These are phyloP conservation scores for Daldinia sp. DNA, from an alignment of 2,329 filamentous ascomycete species.

Conservation along the genomic window DNA sequence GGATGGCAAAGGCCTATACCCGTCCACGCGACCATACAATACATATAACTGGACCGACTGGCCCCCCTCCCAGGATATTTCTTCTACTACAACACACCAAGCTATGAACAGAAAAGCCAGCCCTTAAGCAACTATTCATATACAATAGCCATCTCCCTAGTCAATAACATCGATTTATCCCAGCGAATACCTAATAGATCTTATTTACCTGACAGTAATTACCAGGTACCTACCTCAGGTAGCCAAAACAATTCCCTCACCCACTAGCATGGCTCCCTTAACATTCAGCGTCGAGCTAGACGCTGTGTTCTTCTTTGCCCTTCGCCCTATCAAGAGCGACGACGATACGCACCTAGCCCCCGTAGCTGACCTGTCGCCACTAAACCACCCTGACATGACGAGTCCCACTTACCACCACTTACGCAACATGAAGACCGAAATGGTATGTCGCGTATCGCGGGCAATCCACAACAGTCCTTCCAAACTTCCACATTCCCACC, in stretches of 20 bases:
- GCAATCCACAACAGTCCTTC: conserved; percentile 1
- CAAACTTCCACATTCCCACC: conserved; percentile 4
- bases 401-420: neutral
- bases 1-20: neutral
- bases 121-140: neutral
- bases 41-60: neutral
- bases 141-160: neutral
- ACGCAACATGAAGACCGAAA: neutral
- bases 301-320: conserved; percentile 15
- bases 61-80: neutral
- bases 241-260: neutral
- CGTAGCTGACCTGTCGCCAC: neutral
- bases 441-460: neutral
- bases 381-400: neutral
- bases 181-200: neutral
- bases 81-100: neutral
- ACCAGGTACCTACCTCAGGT: neutral
- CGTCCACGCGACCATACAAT: neutral
- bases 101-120: neutral
- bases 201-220: neutral
- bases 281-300: conserved; percentile 28
- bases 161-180: neutral
- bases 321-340: neutral
- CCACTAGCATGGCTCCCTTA: neutral
- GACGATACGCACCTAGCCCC: neutral